These are phyloP conservation scores for Pugionium cornutum DNA, from an alignment of 345 rosid species.

Conservation along the genomic window DNA sequence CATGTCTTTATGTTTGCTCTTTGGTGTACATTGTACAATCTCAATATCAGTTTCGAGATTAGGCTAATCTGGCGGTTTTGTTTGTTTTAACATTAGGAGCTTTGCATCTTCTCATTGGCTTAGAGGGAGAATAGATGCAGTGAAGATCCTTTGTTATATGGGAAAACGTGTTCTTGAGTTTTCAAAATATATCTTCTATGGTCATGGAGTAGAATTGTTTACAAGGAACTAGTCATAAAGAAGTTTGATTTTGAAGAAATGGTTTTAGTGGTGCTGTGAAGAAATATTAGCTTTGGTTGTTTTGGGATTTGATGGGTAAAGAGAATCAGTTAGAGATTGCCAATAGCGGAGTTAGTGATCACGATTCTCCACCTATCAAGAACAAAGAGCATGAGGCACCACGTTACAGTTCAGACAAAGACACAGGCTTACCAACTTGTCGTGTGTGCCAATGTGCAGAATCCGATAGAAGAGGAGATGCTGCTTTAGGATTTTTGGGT, in stretches of 20 bases:
- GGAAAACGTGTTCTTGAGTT: slow-evolving; percentile 18
- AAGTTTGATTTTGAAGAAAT: slow-evolving; percentile 13
- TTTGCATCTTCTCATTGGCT: slow-evolving; percentile 14
- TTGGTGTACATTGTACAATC: slow-evolving; percentile 4
- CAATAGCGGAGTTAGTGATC: slow-evolving; percentile 37
- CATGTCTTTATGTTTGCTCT: slow-evolving; percentile 12
- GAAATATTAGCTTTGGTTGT: slow-evolving; percentile 16
- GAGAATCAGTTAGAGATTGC: slow-evolving; percentile 34
- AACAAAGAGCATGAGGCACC: slow-evolving; percentile 42
- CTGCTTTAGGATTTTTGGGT: slow-evolving; percentile 75
- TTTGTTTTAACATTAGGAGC: slow-evolving; percentile 29
- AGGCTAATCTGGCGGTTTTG: slow-evolving; percentile 16
- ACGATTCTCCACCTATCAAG: slow-evolving; percentile 36
- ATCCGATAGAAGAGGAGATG: slow-evolving; percentile 86
- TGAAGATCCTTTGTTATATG: slow-evolving; percentile 13
- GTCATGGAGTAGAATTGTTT: slow-evolving; percentile 11
- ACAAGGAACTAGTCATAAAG: not conserved
- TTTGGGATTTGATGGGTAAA: slow-evolving; percentile 38
- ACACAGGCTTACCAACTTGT: slow-evolving; percentile 63
- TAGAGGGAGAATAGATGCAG: not conserved
- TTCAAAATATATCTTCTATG: slow-evolving; percentile 1
- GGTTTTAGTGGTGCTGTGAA: slow-evolving; percentile 20
- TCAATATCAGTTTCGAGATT: not conserved
- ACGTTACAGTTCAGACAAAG: slow-evolving; percentile 66
- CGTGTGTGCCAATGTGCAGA: slow-evolving; percentile 96